A percentile compares a stretch with the other conserved stretches of the same genome.
Evolutionary conservation across 257 asterid species (phyloP).

Genomic region (Coffea eugenioides): DNA sequence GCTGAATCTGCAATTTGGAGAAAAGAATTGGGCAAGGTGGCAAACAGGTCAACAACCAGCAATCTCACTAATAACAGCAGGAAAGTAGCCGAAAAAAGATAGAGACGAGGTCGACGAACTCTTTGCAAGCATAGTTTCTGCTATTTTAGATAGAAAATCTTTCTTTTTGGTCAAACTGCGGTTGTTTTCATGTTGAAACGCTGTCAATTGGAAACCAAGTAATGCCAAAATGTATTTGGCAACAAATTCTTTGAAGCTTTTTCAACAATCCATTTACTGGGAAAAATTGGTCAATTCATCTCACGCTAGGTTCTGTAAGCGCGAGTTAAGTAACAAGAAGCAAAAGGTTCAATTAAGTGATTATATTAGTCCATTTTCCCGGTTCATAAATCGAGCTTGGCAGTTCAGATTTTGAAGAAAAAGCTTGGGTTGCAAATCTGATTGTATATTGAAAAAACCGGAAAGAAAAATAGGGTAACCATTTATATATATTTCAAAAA

Average conservation of each 20-base stretch:
- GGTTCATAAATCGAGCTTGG: neutral
- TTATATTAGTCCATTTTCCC: neutral
- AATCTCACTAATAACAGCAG: neutral
- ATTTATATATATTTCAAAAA: too few relatives aligned
- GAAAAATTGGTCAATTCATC: neutral
- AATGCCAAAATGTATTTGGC: neutral
- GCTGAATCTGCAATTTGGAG: neutral
- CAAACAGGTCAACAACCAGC: slow-evolving; percentile 4
- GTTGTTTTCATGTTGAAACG: neutral
- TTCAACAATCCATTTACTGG: neutral
- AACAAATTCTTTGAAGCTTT: neutral
- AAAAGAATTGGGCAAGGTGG: neutral
- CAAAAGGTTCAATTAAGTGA: neutral
- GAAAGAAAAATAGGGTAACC: too few relatives aligned
- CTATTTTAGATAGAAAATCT: neutral
- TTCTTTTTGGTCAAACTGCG: neutral
- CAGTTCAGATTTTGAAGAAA: neutral
- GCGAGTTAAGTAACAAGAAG: too few relatives aligned
- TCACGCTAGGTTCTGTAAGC: neutral
- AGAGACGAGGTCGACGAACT: neutral
- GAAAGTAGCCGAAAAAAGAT: neutral
- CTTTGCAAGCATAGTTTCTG: neutral
- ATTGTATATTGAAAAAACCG: neutral
- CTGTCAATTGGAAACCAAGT: neutral
- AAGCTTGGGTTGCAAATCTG: neutral